Evolutionary conservation across 2,329 filamentous ascomycete species (phyloP).

Genomic region (Fusarium ambrosium): DNA sequence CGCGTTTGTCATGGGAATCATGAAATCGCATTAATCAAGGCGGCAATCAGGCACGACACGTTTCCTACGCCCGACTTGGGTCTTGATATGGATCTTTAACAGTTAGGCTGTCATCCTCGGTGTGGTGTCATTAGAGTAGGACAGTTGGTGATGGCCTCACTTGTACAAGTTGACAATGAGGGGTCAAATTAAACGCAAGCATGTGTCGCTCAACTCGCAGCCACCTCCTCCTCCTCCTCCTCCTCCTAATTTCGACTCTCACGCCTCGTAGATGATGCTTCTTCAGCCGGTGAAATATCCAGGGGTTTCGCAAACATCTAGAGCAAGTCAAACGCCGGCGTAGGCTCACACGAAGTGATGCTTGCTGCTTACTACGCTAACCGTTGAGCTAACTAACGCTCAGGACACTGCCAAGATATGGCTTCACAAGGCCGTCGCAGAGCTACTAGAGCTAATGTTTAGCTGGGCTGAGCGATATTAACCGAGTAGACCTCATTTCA

Average conservation of each 20-base stretch:
- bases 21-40: neutral
- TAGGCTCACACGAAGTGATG: neutral
- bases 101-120: neutral
- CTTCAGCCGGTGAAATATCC: neutral
- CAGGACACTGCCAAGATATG: neutral
- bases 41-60: neutral
- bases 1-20: neutral
- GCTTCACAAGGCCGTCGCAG: neutral
- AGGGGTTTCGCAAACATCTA: neutral
- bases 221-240: neutral
- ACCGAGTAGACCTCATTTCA: neutral
- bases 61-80: neutral
- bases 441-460: neutral
- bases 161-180: neutral
- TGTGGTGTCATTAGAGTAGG: neutral
- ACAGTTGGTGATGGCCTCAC: neutral
- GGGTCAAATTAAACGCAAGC: neutral
- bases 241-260: neutral
- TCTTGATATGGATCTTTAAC: too few relatives aligned
- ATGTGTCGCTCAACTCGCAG: neutral
- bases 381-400: neutral
- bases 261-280: neutral
- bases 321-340: neutral
- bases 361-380: neutral
- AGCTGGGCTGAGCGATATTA: neutral